These are phyloP conservation scores for Royoungia palumana DNA, from an alignment of 768 basidiomycete genomes.

Conservation along the genomic window DNA sequence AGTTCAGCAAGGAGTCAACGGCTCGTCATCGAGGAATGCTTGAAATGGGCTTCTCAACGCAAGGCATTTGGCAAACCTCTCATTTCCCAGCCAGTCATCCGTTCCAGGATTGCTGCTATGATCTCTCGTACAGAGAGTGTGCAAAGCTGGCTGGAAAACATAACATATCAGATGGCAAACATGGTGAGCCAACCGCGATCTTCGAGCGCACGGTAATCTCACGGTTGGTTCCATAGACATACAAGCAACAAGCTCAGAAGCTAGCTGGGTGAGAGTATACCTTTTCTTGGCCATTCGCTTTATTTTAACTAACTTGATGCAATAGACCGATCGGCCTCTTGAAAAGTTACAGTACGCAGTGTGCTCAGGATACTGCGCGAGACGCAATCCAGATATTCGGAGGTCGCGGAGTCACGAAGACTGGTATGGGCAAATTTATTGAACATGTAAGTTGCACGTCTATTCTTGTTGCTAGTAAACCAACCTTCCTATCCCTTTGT, in stretches of 20 bases:
- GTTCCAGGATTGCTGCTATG: conserved; percentile 85
- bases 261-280: conserved; percentile 59
- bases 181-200: conserved; percentile 46
- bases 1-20: conserved; percentile 71
- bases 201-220: not conserved
- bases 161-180: conserved; percentile 85
- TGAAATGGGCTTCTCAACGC: conserved; percentile 89
- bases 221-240: conserved; percentile 38
- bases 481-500: conserved; percentile 12
- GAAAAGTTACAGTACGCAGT: conserved; percentile 74
- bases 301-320: not conserved
- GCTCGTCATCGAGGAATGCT: conserved; percentile 70
- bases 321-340: conserved; percentile 67
- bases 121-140: conserved; percentile 78
- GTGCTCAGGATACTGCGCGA: conserved; percentile 74
- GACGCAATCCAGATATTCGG: conserved; percentile 83
- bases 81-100: conserved; percentile 80
- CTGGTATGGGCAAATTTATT: conserved; percentile 62
- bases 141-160: conserved; percentile 83
- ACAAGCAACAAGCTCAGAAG: conserved; percentile 68
- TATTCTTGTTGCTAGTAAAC: not conserved
- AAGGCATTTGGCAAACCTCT: conserved; percentile 91
- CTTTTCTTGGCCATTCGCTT: not conserved
- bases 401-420: conserved; percentile 78
- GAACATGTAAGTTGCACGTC: conserved; percentile 44